Evolutionary conservation across 2,329 filamentous ascomycete species (phyloP), one percentile per base, ranked within the genome.

Genomic region (Pestalotiopsis sp.): DNA sequence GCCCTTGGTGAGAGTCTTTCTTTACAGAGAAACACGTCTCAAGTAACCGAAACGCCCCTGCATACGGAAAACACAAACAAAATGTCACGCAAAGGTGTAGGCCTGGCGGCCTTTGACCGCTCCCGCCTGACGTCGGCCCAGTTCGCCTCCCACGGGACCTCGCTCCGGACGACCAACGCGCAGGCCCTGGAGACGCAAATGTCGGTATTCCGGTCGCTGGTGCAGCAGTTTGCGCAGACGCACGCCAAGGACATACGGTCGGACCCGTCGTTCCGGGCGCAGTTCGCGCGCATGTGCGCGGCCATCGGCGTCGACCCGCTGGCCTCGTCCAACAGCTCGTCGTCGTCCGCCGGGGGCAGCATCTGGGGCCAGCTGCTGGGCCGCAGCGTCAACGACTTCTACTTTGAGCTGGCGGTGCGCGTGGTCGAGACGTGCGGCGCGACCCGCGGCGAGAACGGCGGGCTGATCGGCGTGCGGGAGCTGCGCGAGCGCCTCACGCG

Each of bases 251-350:
- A 97, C 76, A 99, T 99, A 69, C 95, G 95, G 71, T 97, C 94
- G 2, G 95, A 98, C 79, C 96, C 96, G 5, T 92, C 90, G 9
- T 99, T 99, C 81, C 93, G 96, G 70, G 94, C 95, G 41, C 95
- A 99, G 81, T 99, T 99, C 78, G 95, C 96, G 3, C 94, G 95
- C 79, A 99, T 99, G 96, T 99, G 96, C 83, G 90, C 94, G 76
- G 94, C 95, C 71, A 98, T 99, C 73, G 96, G 96, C 63, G 94
- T 99, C 13, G 96, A 99, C 79, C 97, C 96, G 2, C 86, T 99
- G 20, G 94, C 94, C n/a, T 90, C 87, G 68, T 82, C 79, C 79
- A 83, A 81, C 61, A 94, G 94, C n/a, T 90, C 87, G 68, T 82
- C 79, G 79, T 83, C 81, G 59, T 82, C 84, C 71, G 79, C 82